These are phyloP conservation scores for Populus hybrid DNA, from an alignment of 441 rosid species.

Conservation along the genomic window DNA sequence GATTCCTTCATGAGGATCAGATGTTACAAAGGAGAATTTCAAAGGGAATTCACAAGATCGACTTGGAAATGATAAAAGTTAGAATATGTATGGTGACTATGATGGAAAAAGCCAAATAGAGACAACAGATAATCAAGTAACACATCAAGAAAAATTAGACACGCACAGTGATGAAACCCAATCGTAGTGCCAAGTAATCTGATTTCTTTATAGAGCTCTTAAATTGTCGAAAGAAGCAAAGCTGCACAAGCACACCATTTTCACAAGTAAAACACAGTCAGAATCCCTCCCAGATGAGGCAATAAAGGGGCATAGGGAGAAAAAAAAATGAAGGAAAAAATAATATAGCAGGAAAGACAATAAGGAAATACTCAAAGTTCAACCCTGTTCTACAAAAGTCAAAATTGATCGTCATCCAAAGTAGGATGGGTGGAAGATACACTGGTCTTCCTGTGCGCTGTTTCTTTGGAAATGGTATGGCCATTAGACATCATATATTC, in stretches of 20 bases:
- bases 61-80: not conserved
- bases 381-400: not conserved
- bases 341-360: not conserved
- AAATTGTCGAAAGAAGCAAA: slow-evolving; percentile 85
- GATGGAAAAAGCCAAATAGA: not conserved
- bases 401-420: not conserved
- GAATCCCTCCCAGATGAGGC: not conserved
- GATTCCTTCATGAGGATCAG: not conserved
- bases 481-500: too few relatives aligned
- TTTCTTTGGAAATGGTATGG: too few relatives aligned
- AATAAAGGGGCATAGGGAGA: slow-evolving; percentile 1
- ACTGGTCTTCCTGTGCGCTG: too few relatives aligned
- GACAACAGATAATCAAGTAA: not conserved
- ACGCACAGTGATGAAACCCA: slow-evolving; percentile 86
- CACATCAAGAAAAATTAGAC: slow-evolving; percentile 10
- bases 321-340: not conserved
- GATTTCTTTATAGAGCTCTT: slow-evolving; percentile 72
- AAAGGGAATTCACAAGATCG: too few relatives aligned
- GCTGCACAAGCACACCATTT: slow-evolving; percentile 44
- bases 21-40: not conserved
- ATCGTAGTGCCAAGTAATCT: slow-evolving; percentile 82
- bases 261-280: not conserved
- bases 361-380: not conserved
- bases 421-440: too few relatives aligned
- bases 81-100: not conserved